These are phyloP conservation scores for Hypsizygus marmoreus DNA, from an alignment of 768 basidiomycete species.

Conservation along the genomic window DNA sequence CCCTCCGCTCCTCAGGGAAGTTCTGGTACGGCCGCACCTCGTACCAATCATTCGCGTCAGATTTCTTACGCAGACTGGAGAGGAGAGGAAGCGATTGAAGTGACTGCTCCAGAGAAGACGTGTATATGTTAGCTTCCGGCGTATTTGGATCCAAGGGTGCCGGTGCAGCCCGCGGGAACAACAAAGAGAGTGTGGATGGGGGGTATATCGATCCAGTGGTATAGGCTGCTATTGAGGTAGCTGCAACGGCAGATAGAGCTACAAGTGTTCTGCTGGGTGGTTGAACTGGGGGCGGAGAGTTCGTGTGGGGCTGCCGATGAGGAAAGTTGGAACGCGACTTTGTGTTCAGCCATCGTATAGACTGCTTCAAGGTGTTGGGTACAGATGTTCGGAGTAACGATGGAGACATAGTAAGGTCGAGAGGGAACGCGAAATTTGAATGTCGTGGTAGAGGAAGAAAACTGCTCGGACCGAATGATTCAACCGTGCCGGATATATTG, in stretches of 20 bases:
- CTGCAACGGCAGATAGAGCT: conserved; percentile 31
- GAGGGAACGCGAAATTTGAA: too few relatives aligned
- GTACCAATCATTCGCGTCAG: conserved; percentile 67
- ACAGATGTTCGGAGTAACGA: too few relatives aligned
- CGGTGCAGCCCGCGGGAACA: conserved; percentile 79
- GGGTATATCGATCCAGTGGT: conserved; percentile 73
- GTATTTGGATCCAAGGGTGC: conserved; percentile 63
- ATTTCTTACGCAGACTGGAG: conserved; percentile 45
- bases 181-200: conserved; percentile 60
- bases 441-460: too few relatives aligned
- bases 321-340: too few relatives aligned
- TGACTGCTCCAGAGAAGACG: conserved; percentile 60
- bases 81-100: conserved; percentile 62
- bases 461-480: too few relatives aligned
- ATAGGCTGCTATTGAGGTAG: conserved; percentile 41
- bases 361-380: too few relatives aligned
- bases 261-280: too few relatives aligned
- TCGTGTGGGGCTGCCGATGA: too few relatives aligned
- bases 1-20: conserved; percentile 70
- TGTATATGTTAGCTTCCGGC: conserved; percentile 58
- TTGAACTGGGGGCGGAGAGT: too few relatives aligned
- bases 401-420: too few relatives aligned
- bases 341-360: too few relatives aligned
- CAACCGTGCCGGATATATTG: too few relatives aligned
- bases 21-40: conserved; percentile 73